Evolutionary conservation across 768 basidiomycete species (phyloP).

Genomic region (Pholiota conissans): DNA sequence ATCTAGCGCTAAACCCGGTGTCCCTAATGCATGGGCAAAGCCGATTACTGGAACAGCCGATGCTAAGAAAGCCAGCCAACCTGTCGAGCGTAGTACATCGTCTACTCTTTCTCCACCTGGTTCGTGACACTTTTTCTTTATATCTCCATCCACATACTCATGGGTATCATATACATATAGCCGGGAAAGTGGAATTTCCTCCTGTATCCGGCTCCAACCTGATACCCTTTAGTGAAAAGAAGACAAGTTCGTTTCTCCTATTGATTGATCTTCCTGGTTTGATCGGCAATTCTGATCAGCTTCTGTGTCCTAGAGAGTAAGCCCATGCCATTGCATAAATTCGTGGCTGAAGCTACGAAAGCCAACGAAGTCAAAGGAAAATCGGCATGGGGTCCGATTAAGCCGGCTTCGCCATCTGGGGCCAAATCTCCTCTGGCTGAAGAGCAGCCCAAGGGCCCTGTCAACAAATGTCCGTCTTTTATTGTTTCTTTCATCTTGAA

Average conservation of each 20-base stretch:
- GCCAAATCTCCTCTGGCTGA: constrained; percentile 13
- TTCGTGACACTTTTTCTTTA: not conserved
- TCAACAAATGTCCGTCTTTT: constrained; percentile 16
- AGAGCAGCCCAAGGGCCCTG: not conserved
- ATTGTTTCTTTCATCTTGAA: not conserved
- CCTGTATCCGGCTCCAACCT: not conserved
- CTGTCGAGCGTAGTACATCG: not conserved
- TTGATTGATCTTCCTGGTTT: not conserved
- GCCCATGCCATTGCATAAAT: constrained; percentile 14
- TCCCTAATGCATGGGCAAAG: not conserved
- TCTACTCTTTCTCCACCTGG: not conserved
- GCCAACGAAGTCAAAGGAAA: constrained; percentile 1
- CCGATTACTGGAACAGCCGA: not conserved
- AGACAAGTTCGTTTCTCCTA: not conserved
- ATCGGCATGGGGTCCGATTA: constrained; percentile 4
- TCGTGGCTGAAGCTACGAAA: constrained; percentile 4
- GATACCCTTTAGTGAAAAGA: not conserved
- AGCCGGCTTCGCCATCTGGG: not conserved
- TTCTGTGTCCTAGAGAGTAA: constrained; percentile 18
- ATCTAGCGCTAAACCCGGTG: constrained; percentile 7
- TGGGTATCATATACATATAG: no score
- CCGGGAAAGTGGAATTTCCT: not conserved
- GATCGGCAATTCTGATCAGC: not conserved
- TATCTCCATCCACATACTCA: not conserved
- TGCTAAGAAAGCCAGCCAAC: not conserved